Base-by-base conservation (phyloP, 306 rosid species). In the Prunus kanzakura region DNA sequence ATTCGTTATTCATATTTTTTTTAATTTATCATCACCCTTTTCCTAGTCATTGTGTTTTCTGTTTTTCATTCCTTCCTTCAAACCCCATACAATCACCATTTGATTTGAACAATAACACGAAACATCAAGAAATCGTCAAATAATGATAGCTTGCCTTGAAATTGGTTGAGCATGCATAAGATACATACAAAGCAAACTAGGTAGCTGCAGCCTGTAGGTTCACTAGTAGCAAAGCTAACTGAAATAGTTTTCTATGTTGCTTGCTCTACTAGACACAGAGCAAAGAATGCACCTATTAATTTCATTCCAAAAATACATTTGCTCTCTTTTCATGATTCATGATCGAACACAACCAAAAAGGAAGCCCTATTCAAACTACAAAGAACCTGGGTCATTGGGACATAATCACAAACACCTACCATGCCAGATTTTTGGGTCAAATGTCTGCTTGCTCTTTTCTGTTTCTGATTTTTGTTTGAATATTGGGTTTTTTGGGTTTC, bases 391-490 rank as follows among this genome's bases (percentile, higher is more conserved):
- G 22, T 18, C 68, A 66, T 6, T 15, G 50, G 11, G 78, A 71
- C 64, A 82, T 16, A 67, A 61, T 67, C 38, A 69, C 87, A 77
- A 77, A 56, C 80, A 84, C 69, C 69, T 12, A 38, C 6, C 22
- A 15, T 10, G 72, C 65, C 51, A 15, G 4, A 29, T 29, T 29
- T 29, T 29, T 0, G 30, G 30, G 30, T 29, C 4, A 29, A 29
- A 29, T 29, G 30, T 29, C 30, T 29, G 30, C 30, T 29, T 29
- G 30, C 4, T 29, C 30, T 2, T 29, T 29, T 29, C 0, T 29
- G 30, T 29, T 29, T 29, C 0, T 29, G 30, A 29, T 3, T 29
- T 29, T 29, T 29, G 4, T 29, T 29, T 2, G 4, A 29, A 29
- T 29, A 29, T 29, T 29, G 30, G 30, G 30, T 2, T 29, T 29